Percentiles rank a stretch among this genome's conserved stretches.
phyloP scores from a whole-genome alignment of 768 basidiomycete species.

The Hericium coralloides region DNA sequence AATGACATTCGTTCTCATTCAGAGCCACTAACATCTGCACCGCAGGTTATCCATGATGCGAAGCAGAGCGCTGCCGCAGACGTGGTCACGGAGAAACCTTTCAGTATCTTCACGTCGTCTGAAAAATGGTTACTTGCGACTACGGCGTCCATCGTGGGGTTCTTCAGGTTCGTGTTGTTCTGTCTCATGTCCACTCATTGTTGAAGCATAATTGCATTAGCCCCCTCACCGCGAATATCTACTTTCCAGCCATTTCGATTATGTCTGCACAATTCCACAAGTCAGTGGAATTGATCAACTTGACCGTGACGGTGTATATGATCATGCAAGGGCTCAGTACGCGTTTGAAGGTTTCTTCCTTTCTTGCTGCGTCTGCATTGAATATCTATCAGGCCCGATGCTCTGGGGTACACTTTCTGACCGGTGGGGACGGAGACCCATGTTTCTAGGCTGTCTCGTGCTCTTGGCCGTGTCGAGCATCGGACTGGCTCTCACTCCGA shows the following conservation, averaged over 20 bases:
- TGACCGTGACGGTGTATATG: constrained; percentile 76
- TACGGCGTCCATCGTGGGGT: constrained; percentile 43
- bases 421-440: constrained; percentile 67
- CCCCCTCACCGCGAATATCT: constrained; percentile 68
- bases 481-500: constrained; percentile 46
- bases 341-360: constrained; percentile 9
- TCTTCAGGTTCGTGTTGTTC: constrained; percentile 44
- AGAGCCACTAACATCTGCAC: neutral
- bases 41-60: neutral
- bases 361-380: neutral
- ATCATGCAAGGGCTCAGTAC: constrained; percentile 54
- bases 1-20: neutral
- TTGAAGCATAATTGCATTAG: constrained; percentile 20
- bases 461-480: constrained; percentile 61
- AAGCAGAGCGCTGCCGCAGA: constrained; percentile 17
- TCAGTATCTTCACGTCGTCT: constrained; percentile 40
- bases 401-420: constrained; percentile 73
- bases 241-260: constrained; percentile 71
- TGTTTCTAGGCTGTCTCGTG: constrained; percentile 39
- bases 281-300: constrained; percentile 63
- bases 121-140: constrained; percentile 68
- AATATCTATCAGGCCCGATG: neutral
- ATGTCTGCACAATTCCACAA: constrained; percentile 54
- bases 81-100: constrained; percentile 6
- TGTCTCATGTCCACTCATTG: neutral